Conservation (phyloP, 306 rosid genomes). For the Pyrus bretschneideri region DNA sequence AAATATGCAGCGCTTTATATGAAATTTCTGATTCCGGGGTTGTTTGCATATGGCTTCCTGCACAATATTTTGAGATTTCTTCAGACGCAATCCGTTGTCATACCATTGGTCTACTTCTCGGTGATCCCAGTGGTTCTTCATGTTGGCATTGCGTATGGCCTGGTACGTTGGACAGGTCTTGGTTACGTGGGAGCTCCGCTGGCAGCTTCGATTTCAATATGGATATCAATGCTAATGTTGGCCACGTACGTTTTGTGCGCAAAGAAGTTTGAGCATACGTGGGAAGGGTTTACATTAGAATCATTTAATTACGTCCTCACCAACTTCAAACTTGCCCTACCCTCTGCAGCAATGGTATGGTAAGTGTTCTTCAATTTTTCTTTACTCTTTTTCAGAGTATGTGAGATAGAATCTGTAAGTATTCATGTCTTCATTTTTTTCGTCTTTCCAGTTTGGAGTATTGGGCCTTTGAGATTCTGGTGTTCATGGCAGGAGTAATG, state of each 20-base stretch:
- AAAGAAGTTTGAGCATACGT: slow-evolving; percentile 50
- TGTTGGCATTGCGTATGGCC: slow-evolving; percentile 39
- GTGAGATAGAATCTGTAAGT: not conserved
- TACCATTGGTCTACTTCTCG: slow-evolving; percentile 46
- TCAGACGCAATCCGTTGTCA: slow-evolving; percentile 61
- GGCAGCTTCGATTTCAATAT: slow-evolving; percentile 52
- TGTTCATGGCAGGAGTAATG: slow-evolving; percentile 67
- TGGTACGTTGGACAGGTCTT: slow-evolving; percentile 43
- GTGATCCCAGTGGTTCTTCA: slow-evolving; percentile 39
- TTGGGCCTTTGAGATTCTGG: slow-evolving; percentile 86
- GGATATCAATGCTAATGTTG: slow-evolving; percentile 44
- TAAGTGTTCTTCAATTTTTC: slow-evolving; percentile 21
- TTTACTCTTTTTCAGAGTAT: not conserved
- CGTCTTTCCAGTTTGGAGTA: slow-evolving; percentile 54
- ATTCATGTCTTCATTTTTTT: not conserved
- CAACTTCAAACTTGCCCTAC: slow-evolving; percentile 58
- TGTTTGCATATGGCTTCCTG: slow-evolving; percentile 61
- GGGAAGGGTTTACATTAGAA: slow-evolving; percentile 67
- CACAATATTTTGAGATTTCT: slow-evolving; percentile 70
- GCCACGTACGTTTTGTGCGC: slow-evolving; percentile 34
- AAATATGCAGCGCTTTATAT: slow-evolving; percentile 44
- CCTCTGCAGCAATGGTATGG: slow-evolving; percentile 88
- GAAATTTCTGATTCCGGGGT: slow-evolving; percentile 54
- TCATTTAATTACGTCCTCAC: slow-evolving; percentile 35
- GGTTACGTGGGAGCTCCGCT: slow-evolving; percentile 64